phyloP scores from a whole-genome alignment of 306 rosid genomes.

The Ormosia semicastrata region DNA sequence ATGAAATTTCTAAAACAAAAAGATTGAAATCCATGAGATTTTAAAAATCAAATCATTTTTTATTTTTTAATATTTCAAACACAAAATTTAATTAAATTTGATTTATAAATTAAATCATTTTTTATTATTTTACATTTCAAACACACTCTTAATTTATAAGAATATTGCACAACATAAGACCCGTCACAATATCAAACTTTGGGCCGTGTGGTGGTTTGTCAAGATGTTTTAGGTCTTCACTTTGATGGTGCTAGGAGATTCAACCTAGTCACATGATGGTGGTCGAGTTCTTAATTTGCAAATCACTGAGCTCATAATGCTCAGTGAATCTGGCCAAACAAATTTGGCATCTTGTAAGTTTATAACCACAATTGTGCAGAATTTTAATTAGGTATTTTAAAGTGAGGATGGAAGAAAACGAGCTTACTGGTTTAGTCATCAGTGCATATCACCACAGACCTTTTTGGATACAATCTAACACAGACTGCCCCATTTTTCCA shows the following conservation, averaged over 20 bases:
- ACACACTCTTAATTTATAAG: neutral
- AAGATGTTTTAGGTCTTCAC: constrained; percentile 12
- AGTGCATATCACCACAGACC: neutral
- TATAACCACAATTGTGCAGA: neutral
- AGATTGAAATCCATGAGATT: too few relatives aligned
- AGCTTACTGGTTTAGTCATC: neutral
- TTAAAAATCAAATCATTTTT: too few relatives aligned
- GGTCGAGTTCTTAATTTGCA: constrained; percentile 33
- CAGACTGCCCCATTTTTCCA: constrained; percentile 1
- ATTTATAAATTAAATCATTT: too few relatives aligned
- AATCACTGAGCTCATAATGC: neutral
- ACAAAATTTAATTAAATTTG: too few relatives aligned
- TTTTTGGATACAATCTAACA: constrained; percentile 21
- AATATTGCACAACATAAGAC: neutral
- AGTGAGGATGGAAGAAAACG: neutral
- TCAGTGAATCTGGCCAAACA: constrained; percentile 5
- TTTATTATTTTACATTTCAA: too few relatives aligned
- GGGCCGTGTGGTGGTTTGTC: constrained; percentile 19
- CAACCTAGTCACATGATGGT: constrained; percentile 32
- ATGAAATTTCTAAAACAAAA: too few relatives aligned
- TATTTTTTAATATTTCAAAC: too few relatives aligned
- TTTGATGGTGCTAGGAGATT: constrained; percentile 23
- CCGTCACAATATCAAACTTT: neutral
- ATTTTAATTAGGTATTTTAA: neutral
- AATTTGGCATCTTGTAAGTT: neutral